Evolutionary conservation across 2,329 filamentous ascomycete genomes (phyloP).

Genomic region (Pseudocercospora crystallina): DNA sequence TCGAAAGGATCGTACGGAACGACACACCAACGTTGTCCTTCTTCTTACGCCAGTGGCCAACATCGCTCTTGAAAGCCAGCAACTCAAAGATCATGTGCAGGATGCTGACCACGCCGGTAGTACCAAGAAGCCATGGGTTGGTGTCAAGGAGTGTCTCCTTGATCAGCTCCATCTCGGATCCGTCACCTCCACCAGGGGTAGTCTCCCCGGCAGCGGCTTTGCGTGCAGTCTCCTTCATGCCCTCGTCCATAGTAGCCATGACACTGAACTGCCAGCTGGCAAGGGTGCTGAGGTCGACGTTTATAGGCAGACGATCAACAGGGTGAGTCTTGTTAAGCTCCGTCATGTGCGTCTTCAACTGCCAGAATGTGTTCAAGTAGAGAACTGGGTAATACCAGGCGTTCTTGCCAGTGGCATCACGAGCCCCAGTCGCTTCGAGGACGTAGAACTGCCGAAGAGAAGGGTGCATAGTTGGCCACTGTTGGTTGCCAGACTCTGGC

Average conservation of each 20-base stretch:
- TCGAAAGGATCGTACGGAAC: conserved; percentile 90
- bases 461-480: conserved; percentile 66
- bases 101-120: conserved; percentile 81
- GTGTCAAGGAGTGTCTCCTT: conserved; percentile 94
- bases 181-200: conserved; percentile 77
- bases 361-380: conserved; percentile 97
- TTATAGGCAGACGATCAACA: conserved; percentile 75
- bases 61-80: conserved; percentile 95
- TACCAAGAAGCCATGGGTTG: conserved; percentile 83
- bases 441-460: conserved; percentile 75
- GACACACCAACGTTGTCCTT: conserved; percentile 98
- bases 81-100: conserved; percentile 94
- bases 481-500: conserved; percentile 71
- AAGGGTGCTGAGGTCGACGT: conserved; percentile 79
- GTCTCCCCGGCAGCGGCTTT: conserved; percentile 73
- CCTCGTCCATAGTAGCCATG: conserved; percentile 80
- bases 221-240: conserved; percentile 77
- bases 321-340: conserved; percentile 91
- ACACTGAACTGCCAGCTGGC: conserved; percentile 86
- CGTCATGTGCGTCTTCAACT: conserved; percentile 86
- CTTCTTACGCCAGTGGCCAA: conserved; percentile 98
- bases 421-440: conserved; percentile 75
- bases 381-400: conserved; percentile 91
- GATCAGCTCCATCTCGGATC: conserved; percentile 92
- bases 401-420: conserved; percentile 81